Percentiles rank a stretch among this genome's conserved stretches.
Evolutionary conservation across 2,329 filamentous ascomycete genomes (phyloP).

Genomic region (Ploettnerulaceae sp.): DNA sequence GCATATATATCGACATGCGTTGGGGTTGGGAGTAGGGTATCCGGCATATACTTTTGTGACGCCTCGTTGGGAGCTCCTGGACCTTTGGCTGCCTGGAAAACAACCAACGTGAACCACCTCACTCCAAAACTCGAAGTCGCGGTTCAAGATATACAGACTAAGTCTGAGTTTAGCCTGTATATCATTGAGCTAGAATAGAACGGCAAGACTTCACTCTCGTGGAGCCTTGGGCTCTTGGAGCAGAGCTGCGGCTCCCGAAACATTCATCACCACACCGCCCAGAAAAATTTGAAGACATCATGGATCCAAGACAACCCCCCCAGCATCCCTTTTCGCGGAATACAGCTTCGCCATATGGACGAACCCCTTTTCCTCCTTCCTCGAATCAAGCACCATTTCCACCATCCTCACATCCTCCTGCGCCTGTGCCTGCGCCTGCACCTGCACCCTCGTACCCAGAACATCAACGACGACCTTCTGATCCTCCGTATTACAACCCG

Average conservation of each 20-base stretch:
- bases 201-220: no score
- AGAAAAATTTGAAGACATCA: conserved; percentile 23
- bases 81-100: no score
- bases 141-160: no score
- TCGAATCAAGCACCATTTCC: conserved; percentile 29
- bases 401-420: conserved; percentile 31
- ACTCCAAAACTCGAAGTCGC: no score
- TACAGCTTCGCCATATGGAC: conserved; percentile 33
- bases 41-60: not conserved
- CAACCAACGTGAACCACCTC: no score
- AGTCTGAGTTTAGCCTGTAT: no score
- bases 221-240: not conserved
- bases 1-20: conserved; percentile 1
- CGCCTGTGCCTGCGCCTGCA: no score
- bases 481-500: conserved; percentile 31
- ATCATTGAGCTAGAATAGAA: no score
- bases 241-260: not conserved
- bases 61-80: not conserved
- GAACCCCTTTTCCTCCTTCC: conserved; percentile 30
- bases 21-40: not conserved
- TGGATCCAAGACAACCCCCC: conserved; percentile 34
- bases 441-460: conserved; percentile 29
- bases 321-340: conserved; percentile 32
- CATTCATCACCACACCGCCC: conserved; percentile 4
- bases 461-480: conserved; percentile 34